phyloP scores from a whole-genome alignment of 2,329 filamentous ascomycete genomes.

The Colletotrichum magnum region DNA sequence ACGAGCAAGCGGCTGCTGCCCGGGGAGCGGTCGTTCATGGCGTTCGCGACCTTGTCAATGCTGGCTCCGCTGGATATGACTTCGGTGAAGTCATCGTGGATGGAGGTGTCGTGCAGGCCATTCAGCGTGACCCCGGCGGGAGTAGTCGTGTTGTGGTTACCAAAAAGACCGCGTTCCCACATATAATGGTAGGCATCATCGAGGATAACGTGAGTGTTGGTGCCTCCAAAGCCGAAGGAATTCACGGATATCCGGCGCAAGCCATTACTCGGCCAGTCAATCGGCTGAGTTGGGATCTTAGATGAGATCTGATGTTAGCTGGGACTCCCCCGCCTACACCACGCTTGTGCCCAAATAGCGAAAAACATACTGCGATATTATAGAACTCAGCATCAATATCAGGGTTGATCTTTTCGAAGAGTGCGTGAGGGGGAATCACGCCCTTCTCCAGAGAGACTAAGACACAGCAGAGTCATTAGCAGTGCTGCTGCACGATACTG shows the following conservation, averaged over 20 bases:
- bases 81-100: too few relatives aligned
- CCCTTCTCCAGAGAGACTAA: conserved; percentile 46
- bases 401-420: conserved; percentile 48
- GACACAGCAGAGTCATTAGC: background rate
- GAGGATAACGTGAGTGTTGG: conserved; percentile 25
- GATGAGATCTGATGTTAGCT: background rate
- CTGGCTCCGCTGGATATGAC: background rate
- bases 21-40: background rate
- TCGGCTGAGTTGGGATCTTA: conserved; percentile 31
- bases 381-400: conserved; percentile 44
- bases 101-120: background rate
- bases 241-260: conserved; percentile 17
- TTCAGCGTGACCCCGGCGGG: background rate
- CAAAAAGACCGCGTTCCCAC: background rate
- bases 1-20: background rate
- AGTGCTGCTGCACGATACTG: background rate
- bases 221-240: conserved; percentile 25
- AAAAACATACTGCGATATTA: conserved; percentile 36
- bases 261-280: conserved; percentile 2
- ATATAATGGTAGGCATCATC: conserved; percentile 25
- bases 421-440: conserved; percentile 47
- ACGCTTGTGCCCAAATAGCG: background rate
- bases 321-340: too few relatives aligned
- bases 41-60: background rate
- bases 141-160: background rate